phyloP scores from a whole-genome alignment of 192 early-diverging fungal genomes.

The Backusella mclennaniae region DNA sequence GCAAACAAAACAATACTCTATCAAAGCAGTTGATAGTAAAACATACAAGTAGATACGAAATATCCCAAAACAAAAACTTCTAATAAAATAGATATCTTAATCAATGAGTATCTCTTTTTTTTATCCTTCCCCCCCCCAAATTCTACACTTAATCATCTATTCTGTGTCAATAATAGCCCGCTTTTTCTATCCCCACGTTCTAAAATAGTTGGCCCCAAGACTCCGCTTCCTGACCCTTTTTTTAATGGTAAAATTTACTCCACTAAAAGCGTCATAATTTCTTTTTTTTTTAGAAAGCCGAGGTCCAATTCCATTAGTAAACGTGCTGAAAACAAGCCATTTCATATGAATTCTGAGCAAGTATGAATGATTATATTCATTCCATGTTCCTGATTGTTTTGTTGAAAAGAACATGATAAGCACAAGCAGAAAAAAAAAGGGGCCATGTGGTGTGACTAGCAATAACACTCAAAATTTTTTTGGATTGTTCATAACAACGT shows the following conservation, averaged over 20 bases:
- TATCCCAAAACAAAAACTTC: neutral
- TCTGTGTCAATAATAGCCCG: neutral
- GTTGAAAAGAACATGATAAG: no score
- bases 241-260: neutral
- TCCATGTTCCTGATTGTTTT: neutral
- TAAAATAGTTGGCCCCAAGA: neutral
- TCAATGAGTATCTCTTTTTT: neutral
- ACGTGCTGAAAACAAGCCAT: neutral
- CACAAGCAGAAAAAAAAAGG: neutral
- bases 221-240: neutral
- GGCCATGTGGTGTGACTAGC: neutral
- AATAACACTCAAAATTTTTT: neutral
- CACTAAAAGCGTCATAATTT: neutral
- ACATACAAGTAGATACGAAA: neutral
- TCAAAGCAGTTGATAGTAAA: neutral
- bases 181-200: slow-evolving; percentile 2
- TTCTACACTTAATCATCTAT: neutral
- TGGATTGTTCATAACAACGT: neutral
- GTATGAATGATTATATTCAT: neutral
- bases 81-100: neutral
- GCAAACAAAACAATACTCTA: neutral
- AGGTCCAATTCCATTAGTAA: neutral
- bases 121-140: neutral
- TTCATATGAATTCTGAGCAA: neutral
- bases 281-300: neutral